Conservation (phyloP, 176 grass and related monocot species). For the sorghum (Sorghum bicolor) region DNA sequence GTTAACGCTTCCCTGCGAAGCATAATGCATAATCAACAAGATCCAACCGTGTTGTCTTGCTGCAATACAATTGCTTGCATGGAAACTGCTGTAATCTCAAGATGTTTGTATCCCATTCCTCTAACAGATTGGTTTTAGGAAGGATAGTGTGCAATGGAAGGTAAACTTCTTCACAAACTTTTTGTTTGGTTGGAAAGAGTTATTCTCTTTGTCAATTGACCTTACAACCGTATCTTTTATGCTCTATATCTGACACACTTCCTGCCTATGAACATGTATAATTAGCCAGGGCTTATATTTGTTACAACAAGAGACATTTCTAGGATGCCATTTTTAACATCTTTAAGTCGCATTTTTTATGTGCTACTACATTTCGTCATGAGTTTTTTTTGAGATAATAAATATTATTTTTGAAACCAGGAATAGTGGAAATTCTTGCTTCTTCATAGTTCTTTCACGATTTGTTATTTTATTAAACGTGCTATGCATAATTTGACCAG, state of each 20-base stretch:
- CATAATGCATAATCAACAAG: conserved; percentile 33
- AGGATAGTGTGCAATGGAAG: conserved; percentile 33
- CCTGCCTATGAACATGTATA: conserved; percentile 28
- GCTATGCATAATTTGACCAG: neutral
- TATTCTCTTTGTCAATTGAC: conserved; percentile 17
- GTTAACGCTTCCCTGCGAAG: conserved; percentile 31
- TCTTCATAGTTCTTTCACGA: neutral
- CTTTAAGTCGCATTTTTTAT: conserved; percentile 16
- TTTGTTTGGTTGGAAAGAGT: conserved; percentile 10
- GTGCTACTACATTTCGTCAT: neutral
- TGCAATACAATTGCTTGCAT: conserved; percentile 24
- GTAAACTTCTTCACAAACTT: conserved; percentile 14
- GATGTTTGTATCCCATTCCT: conserved; percentile 9
- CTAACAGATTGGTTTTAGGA: neutral
- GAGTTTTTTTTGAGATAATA: conserved; percentile 6
- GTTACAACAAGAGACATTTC: conserved; percentile 7
- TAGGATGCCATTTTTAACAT: conserved; percentile 32
- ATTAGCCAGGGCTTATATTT: conserved; percentile 14
- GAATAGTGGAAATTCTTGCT: neutral
- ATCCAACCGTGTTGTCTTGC: conserved; percentile 24
- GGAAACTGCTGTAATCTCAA: conserved; percentile 14
- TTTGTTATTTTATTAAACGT: conserved; percentile 7
- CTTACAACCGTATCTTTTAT: conserved; percentile 23
- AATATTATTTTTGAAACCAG: neutral
- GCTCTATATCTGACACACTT: conserved; percentile 28